Evolutionary conservation across 2,329 filamentous ascomycete genomes (phyloP).

Genomic region (Pyricularia grisea): DNA sequence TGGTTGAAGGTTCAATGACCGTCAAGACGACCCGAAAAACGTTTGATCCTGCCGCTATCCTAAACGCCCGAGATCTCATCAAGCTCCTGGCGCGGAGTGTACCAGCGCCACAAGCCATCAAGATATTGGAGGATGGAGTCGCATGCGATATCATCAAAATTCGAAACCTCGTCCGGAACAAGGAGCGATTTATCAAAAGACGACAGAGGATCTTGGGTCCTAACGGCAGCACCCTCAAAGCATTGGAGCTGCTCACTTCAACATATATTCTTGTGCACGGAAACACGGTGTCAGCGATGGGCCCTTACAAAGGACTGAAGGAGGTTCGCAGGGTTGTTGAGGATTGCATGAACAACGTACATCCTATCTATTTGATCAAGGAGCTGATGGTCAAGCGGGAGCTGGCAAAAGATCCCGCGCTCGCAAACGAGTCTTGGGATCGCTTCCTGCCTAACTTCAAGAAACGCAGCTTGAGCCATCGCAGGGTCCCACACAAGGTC

Average conservation of each 20-base stretch:
- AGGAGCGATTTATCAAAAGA: constrained; percentile 91
- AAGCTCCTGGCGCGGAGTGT: constrained; percentile 88
- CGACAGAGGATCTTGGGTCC: constrained; percentile 88
- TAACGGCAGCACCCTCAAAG: constrained; percentile 86
- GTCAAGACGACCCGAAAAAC: constrained; percentile 92
- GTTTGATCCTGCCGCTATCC: constrained; percentile 82
- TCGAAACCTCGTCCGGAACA: constrained; percentile 78
- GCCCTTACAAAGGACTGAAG: constrained; percentile 85
- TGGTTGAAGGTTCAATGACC: constrained; percentile 93
- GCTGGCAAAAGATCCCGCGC: constrained; percentile 68
- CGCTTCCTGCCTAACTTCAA: constrained; percentile 96
- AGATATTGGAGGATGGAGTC: constrained; percentile 85
- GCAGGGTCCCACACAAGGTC: constrained; percentile 73
- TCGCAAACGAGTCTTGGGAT: constrained; percentile 88
- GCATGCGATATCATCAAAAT: constrained; percentile 97
- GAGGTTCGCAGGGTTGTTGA: constrained; percentile 83
- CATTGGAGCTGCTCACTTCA: constrained; percentile 80
- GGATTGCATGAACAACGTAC: constrained; percentile 95
- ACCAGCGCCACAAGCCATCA: constrained; percentile 84
- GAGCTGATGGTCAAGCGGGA: constrained; percentile 81
- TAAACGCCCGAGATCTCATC: constrained; percentile 90
- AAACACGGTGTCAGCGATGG: constrained; percentile 90
- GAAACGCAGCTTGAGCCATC: constrained; percentile 79
- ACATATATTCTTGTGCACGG: constrained; percentile 95
- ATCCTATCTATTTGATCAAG: constrained; percentile 75